Evolutionary conservation across 768 basidiomycete species (phyloP).

Genomic region (Pleurotus tuoliensis): DNA sequence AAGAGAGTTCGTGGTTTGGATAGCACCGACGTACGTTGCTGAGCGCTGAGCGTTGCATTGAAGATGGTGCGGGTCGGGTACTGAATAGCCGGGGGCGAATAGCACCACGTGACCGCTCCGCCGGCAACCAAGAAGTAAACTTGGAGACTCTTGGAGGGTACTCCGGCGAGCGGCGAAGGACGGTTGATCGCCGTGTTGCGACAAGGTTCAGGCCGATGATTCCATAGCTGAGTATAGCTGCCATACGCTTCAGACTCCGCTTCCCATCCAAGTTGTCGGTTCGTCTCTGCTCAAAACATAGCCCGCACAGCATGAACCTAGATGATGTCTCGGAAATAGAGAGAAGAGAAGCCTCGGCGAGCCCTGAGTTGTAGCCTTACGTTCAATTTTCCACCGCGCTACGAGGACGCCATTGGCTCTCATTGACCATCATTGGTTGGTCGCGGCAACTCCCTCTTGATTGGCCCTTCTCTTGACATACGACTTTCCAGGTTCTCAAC

Average conservation of each 20-base stretch:
- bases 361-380: not conserved
- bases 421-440: no score
- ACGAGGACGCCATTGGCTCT: not conserved
- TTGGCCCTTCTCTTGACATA: not conserved
- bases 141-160: not conserved
- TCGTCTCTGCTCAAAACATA: not conserved
- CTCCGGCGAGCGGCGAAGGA: not conserved
- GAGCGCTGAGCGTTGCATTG: not conserved
- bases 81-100: not conserved
- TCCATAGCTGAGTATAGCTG: not conserved
- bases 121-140: conserved; percentile 7
- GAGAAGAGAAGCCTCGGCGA: not conserved
- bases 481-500: not conserved
- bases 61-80: not conserved
- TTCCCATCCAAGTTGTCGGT: not conserved
- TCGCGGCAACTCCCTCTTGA: not conserved
- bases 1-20: not conserved
- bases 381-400: not conserved
- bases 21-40: conserved; percentile 5
- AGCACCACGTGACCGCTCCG: not conserved
- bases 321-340: not conserved
- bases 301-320: not conserved
- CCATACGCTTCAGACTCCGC: not conserved
- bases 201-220: conserved; percentile 3
- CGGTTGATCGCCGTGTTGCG: conserved; percentile 2